phyloP scores from a whole-genome alignment of 805 yeast species.

The Hanseniaspora thailandica region DNA sequence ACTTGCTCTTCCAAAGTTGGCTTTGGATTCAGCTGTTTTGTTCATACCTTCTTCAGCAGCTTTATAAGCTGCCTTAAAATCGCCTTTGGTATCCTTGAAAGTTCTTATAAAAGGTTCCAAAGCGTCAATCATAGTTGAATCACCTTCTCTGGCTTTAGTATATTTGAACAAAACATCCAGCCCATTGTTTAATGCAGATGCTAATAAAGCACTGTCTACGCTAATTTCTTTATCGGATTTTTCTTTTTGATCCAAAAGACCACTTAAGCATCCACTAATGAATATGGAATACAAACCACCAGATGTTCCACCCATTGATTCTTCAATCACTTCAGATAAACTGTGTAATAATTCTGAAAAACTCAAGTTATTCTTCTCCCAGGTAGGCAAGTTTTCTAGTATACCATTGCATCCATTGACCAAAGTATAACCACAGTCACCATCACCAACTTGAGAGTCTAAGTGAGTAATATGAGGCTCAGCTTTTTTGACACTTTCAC shows the following conservation, averaged over 20 bases:
- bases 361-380: slow-evolving; percentile 34
- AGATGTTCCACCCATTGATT: slow-evolving; percentile 94
- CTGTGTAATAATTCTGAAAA: slow-evolving; percentile 42
- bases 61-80: slow-evolving; percentile 46
- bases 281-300: slow-evolving; percentile 86
- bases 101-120: slow-evolving; percentile 73
- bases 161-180: slow-evolving; percentile 66
- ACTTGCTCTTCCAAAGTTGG: slow-evolving; percentile 88
- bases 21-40: slow-evolving; percentile 58
- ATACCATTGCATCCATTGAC: slow-evolving; percentile 73
- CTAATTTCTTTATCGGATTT: slow-evolving; percentile 21
- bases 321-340: slow-evolving; percentile 74
- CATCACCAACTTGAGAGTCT: slow-evolving; percentile 89
- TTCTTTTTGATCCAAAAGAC: slow-evolving; percentile 27
- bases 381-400: slow-evolving; percentile 37
- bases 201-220: slow-evolving; percentile 30
- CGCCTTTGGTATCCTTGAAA: slow-evolving; percentile 36
- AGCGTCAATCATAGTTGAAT: slow-evolving; percentile 80
- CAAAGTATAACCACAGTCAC: slow-evolving; percentile 91
- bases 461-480: slow-evolving; percentile 78
- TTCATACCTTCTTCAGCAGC: slow-evolving; percentile 72
- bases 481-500: slow-evolving; percentile 42
- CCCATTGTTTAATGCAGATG: slow-evolving; percentile 45
- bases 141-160: slow-evolving; percentile 81
- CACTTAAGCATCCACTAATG: slow-evolving; percentile 61